Percentiles rank a stretch among this genome's conserved stretches.
Evolutionary conservation across 2,329 filamentous ascomycete species (phyloP).

Genomic region (Alternaria panax): DNA sequence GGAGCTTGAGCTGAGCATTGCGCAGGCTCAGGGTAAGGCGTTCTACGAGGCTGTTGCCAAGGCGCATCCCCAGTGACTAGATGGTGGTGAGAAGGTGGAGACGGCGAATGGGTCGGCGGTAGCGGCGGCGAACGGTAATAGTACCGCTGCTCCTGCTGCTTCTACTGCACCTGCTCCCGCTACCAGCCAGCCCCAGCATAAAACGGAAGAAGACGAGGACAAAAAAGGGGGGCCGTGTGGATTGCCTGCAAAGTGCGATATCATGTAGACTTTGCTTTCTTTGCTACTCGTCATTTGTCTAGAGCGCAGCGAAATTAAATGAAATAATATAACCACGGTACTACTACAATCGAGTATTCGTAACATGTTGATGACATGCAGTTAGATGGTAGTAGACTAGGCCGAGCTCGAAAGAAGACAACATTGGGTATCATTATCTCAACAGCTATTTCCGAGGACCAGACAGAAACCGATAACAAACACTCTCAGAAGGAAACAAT

Average conservation of each 20-base stretch:
- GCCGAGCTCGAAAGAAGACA: neutral
- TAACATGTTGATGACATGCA: neutral
- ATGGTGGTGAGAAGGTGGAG: slow-evolving; percentile 57
- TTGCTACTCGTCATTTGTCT: neutral
- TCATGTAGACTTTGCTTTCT: slow-evolving; percentile 58
- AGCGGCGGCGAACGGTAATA: slow-evolving; percentile 19
- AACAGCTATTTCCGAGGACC: neutral
- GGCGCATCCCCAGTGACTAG: slow-evolving; percentile 79
- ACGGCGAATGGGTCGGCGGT: slow-evolving; percentile 10
- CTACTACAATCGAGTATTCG: neutral
- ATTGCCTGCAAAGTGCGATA: slow-evolving; percentile 75
- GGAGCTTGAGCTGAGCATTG: slow-evolving; percentile 77
- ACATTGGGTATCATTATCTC: neutral
- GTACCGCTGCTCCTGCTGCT: slow-evolving; percentile 30
- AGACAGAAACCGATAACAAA: neutral
- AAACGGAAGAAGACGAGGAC: slow-evolving; percentile 47
- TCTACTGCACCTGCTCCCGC: slow-evolving; percentile 23
- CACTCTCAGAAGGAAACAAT: neutral
- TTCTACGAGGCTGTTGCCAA: slow-evolving; percentile 83
- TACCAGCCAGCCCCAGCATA: slow-evolving; percentile 38
- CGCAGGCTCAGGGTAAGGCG: slow-evolving; percentile 79
- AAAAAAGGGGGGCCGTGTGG: slow-evolving; percentile 79
- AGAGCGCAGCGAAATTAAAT: slow-evolving; percentile 3
- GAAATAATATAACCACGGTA: neutral
- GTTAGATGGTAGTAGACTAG: no score